Evolutionary conservation across 2,329 filamentous ascomycete species (phyloP).

Genomic region (Fusarium duplospermum): DNA sequence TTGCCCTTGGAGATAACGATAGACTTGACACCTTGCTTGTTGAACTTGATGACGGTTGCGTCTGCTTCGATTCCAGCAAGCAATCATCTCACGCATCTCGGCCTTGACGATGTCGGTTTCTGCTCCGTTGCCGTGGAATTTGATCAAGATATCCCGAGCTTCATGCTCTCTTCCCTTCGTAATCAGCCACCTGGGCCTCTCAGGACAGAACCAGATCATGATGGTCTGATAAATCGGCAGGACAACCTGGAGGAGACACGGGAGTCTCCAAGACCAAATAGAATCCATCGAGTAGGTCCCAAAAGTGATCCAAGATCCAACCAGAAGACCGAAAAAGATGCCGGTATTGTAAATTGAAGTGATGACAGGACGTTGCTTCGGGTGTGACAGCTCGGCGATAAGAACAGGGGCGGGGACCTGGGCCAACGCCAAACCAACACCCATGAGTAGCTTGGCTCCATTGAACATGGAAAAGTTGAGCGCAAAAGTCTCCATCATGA

Average conservation of each 20-base stretch:
- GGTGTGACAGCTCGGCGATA: background rate
- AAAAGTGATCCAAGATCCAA: slow-evolving; percentile 55
- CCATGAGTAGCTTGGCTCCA: slow-evolving; percentile 27
- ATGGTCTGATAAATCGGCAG: slow-evolving; percentile 56
- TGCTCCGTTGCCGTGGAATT: slow-evolving; percentile 23
- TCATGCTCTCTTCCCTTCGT: background rate
- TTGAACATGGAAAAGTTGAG: slow-evolving; percentile 24
- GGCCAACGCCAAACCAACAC: slow-evolving; percentile 11
- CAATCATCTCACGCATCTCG: slow-evolving; percentile 23
- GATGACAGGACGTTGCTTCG: background rate
- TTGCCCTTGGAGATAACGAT: background rate
- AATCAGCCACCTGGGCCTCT: slow-evolving; percentile 34
- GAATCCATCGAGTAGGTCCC: slow-evolving; percentile 56
- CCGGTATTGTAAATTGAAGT: slow-evolving; percentile 29
- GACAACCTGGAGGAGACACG: slow-evolving; percentile 57
- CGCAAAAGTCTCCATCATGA: slow-evolving; percentile 30
- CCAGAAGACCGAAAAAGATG: slow-evolving; percentile 23
- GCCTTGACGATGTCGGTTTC: slow-evolving; percentile 10
- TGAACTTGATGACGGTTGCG: slow-evolving; percentile 8
- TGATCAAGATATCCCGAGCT: slow-evolving; percentile 18
- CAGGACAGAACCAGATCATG: slow-evolving; percentile 54
- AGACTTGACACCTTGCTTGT: background rate
- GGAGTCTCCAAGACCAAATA: slow-evolving; percentile 62
- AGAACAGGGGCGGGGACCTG: background rate
- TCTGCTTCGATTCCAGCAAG: slow-evolving; percentile 23